Evolutionary conservation across 2,329 filamentous ascomycete genomes (phyloP), one percentile per base, ranked within the genome.

Genomic region (Chaetomiaceae sp.): DNA sequence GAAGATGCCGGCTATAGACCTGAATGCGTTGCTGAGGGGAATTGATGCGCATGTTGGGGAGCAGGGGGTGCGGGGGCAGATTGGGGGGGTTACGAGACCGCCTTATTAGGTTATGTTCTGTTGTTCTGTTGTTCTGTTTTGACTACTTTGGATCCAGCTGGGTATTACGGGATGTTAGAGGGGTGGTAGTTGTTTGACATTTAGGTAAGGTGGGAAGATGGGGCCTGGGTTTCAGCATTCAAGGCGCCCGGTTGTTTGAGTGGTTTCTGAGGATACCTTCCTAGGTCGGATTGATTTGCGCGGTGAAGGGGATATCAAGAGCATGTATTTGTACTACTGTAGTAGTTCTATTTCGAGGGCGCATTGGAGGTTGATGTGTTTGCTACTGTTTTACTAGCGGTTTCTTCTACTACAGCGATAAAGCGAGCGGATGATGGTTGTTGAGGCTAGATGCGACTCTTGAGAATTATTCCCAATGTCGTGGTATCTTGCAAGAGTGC

Each of bases 1-100:
- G 40, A 27, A 62, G 50, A 47, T 62, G 22, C 69, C 66, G 29
- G 68, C 61, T 0, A 70, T 77, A 68, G 76, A 80, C 59, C 64
- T 81, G 53, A 70, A 77, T 55, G 72, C 77, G 45, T 65, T 81
- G 43, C 65, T 81, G 44, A 71, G 71, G 57, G 75, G 75, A 9
- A 80, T 81, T 58, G 77, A 80, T 60, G 75, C 74, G 60, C 68
- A 71, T 17, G 68, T 69, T 2, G 74, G 71, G 20, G 77, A 80
- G 62, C 69, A 71, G 36, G 19, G 6, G 46, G 72, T 70, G 20
- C 75, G 78, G 63, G 69, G 70, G 36, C 71, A 67, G 43, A 56
- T 79, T 47, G 73, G 75, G 19, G 75, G 73, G 36, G 65, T 78
- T 22, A 73, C 73, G 39, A 71, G 70, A 63, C 78, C 77, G 47